Evolutionary conservation across 768 basidiomycete genomes (phyloP), one percentile per base, ranked within the genome.

Genomic region (Pleurotus pulmonarius): DNA sequence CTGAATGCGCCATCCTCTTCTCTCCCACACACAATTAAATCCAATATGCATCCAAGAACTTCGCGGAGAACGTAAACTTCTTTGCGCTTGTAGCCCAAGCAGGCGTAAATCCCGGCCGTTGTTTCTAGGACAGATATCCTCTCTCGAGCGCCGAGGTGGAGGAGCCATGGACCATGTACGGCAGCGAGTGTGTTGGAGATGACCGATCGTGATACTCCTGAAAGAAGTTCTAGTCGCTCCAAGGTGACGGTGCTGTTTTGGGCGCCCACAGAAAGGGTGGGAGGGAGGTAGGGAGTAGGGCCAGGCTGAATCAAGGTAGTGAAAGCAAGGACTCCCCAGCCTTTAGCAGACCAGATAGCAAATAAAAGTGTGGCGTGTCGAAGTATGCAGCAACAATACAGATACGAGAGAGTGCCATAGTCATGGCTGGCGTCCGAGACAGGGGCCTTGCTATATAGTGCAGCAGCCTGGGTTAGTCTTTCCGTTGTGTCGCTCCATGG

Each of bases 51-150:
- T 7, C 89, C 91, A 18, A 95, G 77, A 43, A 97, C 80, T 65
- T 98, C 94, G 9, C 96, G 80, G 22, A 94, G 75, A 40, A 94
- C 75, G 63, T 90, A 90, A 0, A 87, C 89, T 71, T 97, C 95
- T 72, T 96, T 96, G 46, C 97, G 80, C 53, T 76, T 81, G 68
- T 94, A 92, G 7, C 92, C 94, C 4, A 99, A 69, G 60, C 85
- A 88, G 9, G 87, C 80, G 68, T 89, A 95, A 46, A 92, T 72
- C 60, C 85, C 84, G 0, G 90, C 89, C 46, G 87, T 81, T 37
- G 79, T 77, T 61, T 90, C 85, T 56, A 92, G 75, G 18, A 90
- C 73, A 20, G 78, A 73, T 29, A 97, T 80, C 41, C 92, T 83
- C 61, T 94, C 91, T 49, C 85, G 78, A 38, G 85, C 77, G 15